Evolutionary conservation across 192 early-diverging fungal genomes (phyloP).

Genomic region (Backusella luteola): DNA sequence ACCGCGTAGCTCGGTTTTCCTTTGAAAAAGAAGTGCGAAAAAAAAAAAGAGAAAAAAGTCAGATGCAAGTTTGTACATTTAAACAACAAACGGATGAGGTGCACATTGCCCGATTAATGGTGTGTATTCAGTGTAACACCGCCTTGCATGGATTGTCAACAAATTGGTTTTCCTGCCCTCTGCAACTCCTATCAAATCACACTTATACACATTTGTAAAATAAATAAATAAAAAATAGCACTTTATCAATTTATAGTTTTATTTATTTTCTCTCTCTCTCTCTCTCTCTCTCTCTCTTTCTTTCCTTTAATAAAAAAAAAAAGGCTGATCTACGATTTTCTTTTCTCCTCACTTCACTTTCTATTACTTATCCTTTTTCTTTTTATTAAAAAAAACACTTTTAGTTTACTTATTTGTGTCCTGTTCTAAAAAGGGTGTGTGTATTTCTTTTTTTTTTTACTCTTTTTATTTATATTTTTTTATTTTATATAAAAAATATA

Average conservation of each 20-base stretch:
- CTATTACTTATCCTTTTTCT: not conserved
- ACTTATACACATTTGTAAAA: not conserved
- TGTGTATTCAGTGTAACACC: slow-evolving; percentile 7
- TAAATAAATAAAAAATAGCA: slow-evolving; percentile 7
- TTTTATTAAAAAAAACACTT: not conserved
- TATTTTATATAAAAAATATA: slow-evolving; percentile 7
- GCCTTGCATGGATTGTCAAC: slow-evolving; percentile 15
- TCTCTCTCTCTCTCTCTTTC: not conserved
- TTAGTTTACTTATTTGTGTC: slow-evolving; percentile 14
- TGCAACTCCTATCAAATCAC: slow-evolving; percentile 2
- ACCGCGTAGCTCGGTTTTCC: not conserved
- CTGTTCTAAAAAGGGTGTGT: not conserved
- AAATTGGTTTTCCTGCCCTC: slow-evolving; percentile 6
- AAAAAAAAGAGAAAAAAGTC: slow-evolving; percentile 14
- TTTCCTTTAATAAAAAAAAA: slow-evolving; percentile 1
- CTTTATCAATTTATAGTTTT: not conserved
- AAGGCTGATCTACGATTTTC: not conserved
- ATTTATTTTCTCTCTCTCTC: not conserved
- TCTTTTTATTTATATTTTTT: slow-evolving; percentile 19
- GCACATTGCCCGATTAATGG: slow-evolving; percentile 1
- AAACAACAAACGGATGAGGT: not conserved
- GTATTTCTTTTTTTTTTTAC: slow-evolving; percentile 11
- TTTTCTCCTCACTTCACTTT: not conserved
- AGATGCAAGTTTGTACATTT: slow-evolving; percentile 13
- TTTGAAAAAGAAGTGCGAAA: slow-evolving; percentile 14